These are phyloP conservation scores for Eragrostis curvula DNA, from an alignment of 176 grass and related monocot species.

Conservation along the genomic window DNA sequence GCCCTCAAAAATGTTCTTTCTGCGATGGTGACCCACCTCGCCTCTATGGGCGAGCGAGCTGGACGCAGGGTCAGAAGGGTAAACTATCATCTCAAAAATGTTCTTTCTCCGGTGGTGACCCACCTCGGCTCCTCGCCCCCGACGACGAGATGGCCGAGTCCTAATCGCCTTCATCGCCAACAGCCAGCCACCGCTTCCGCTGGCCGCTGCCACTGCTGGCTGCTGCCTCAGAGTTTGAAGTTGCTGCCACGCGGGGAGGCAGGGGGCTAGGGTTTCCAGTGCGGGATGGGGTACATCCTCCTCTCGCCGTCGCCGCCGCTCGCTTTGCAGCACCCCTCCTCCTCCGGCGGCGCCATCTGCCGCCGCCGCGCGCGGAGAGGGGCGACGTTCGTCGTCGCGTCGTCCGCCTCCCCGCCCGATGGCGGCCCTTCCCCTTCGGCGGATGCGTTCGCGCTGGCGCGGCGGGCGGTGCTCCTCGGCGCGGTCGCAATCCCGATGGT, in stretches of 20 bases:
- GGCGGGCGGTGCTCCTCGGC: constrained; percentile 77
- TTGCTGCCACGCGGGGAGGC: background rate
- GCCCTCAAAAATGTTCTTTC: background rate
- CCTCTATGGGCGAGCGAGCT: background rate
- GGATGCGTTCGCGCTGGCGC: constrained; percentile 37
- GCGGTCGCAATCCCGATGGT: constrained; percentile 79
- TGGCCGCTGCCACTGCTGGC: background rate
- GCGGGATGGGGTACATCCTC: constrained; percentile 57
- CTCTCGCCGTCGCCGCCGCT: constrained; percentile 49
- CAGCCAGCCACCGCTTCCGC: background rate
- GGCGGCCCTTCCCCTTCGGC: background rate
- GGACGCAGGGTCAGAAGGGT: background rate
- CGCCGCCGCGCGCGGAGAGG: constrained; percentile 38
- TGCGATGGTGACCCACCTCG: background rate
- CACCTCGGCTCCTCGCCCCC: background rate
- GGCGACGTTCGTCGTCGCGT: background rate
- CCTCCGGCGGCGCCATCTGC: background rate
- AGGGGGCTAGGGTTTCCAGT: constrained; percentile 38
- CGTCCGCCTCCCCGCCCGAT: constrained; percentile 25
- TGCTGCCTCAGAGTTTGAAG: background rate
- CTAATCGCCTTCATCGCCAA: constrained; percentile 15
- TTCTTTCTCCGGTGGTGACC: background rate
- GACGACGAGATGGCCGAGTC: constrained; percentile 31
- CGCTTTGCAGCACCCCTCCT: constrained; percentile 2
- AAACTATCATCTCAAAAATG: background rate